phyloP scores from a whole-genome alignment of 257 asterid species.

The Rhazya stricta region DNA sequence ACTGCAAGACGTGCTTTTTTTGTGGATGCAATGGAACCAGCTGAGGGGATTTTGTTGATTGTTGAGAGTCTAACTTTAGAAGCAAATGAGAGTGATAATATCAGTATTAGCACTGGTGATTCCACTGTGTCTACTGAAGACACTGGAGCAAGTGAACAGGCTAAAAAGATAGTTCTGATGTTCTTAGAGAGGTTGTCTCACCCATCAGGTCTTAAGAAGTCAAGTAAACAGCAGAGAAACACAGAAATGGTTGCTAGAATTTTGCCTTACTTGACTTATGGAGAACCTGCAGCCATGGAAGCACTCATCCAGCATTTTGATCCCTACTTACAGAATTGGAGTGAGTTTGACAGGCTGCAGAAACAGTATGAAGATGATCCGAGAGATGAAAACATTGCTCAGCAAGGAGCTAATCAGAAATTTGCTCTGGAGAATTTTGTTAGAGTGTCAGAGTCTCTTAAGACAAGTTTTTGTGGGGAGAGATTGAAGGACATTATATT shows the following conservation, averaged over 20 bases:
- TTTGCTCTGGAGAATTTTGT: conserved; percentile 91
- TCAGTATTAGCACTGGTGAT: conserved; percentile 73
- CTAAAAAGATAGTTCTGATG: conserved; percentile 93
- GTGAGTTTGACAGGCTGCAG: conserved; percentile 71
- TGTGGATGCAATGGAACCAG: conserved; percentile 98
- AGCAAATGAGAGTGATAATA: conserved; percentile 89
- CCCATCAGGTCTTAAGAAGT: conserved; percentile 85
- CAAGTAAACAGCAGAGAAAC: conserved; percentile 92
- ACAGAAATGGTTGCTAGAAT: conserved; percentile 99
- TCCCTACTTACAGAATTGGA: conserved; percentile 84
- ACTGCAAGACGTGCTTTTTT: conserved; percentile 97
- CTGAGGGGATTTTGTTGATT: conserved; percentile 92
- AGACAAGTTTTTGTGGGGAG: conserved; percentile 96
- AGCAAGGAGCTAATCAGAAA: conserved; percentile 72
- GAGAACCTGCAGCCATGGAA: conserved; percentile 99
- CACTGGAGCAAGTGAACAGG: conserved; percentile 88
- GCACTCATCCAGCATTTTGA: conserved; percentile 93
- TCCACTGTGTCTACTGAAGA: conserved; percentile 74
- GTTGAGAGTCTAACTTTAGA: conserved; percentile 94
- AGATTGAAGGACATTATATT: conserved; percentile 92
- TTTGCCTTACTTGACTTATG: conserved; percentile 93
- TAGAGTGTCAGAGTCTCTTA: conserved; percentile 91
- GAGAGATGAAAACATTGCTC: conserved; percentile 67
- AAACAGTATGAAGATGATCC: conserved; percentile 63
- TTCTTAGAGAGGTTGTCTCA: conserved; percentile 93